Evolutionary conservation across 306 rosid species (phyloP).

Genomic region (Trifolium dubium): DNA sequence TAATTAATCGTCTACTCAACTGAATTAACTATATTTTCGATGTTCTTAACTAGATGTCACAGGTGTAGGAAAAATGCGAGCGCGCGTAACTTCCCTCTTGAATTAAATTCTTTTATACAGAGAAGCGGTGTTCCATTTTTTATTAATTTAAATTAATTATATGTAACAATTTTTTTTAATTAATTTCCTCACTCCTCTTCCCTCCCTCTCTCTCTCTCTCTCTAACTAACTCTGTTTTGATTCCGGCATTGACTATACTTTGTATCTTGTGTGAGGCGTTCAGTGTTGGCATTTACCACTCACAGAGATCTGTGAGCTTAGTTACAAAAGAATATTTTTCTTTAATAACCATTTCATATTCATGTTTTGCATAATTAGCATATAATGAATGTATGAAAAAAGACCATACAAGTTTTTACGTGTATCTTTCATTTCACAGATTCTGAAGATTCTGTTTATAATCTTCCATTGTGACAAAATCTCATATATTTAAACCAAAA

Average conservation of each 20-base stretch:
- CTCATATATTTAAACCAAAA: conserved; percentile 43
- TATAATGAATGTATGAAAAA: conserved; percentile 29
- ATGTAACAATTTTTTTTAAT: conserved; percentile 17
- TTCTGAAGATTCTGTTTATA: conserved; percentile 48
- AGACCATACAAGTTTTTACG: conserved; percentile 35
- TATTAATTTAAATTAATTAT: conserved; percentile 10
- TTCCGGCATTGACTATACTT: conserved; percentile 58
- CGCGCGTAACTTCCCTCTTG: no score
- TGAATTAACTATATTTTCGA: no score
- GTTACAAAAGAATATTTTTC: conserved; percentile 10
- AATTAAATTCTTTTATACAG: conserved; percentile 7
- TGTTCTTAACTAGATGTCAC: no score
- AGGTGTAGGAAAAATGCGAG: no score
- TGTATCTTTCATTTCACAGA: conserved; percentile 51
- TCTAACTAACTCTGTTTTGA: conserved; percentile 38
- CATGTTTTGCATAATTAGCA: conserved; percentile 34
- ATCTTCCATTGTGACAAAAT: conserved; percentile 41
- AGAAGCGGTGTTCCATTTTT: conserved; percentile 26
- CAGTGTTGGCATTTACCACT: conserved; percentile 24
- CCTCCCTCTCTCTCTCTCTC: conserved; percentile 26
- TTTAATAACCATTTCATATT: conserved; percentile 19
- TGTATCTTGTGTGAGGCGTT: conserved; percentile 38
- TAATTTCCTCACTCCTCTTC: conserved; percentile 22
- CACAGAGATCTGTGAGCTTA: conserved; percentile 53
- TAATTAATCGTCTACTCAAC: no score